Conservation (phyloP, 2,329 filamentous ascomycete genomes). For the Cordyceps cicadae region DNA sequence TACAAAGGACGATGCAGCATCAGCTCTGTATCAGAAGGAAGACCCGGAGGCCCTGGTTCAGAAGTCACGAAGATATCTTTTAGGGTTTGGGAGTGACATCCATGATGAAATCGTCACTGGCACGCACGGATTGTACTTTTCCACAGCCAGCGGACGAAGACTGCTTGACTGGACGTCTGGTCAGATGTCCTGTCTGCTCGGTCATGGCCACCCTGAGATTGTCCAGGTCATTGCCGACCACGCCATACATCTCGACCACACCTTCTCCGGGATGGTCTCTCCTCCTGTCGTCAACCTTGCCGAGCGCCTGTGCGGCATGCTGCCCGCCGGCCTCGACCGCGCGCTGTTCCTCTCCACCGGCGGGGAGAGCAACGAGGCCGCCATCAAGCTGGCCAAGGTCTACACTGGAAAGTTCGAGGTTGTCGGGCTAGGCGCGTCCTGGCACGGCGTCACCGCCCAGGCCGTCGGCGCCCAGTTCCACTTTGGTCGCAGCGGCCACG, state of each 20-base stretch:
- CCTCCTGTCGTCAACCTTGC: constrained; percentile 48
- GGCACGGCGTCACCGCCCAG: constrained; percentile 52
- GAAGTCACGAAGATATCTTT: constrained; percentile 19
- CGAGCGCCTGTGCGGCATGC: constrained; percentile 38
- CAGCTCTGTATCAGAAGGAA: constrained; percentile 18
- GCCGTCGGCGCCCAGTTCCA: constrained; percentile 48
- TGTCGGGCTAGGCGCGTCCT: constrained; percentile 49
- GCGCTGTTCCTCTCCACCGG: constrained; percentile 52
- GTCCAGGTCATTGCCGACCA: constrained; percentile 42
- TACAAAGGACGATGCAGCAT: constrained; percentile 11
- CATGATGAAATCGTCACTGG: constrained; percentile 32
- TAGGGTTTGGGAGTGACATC: constrained; percentile 21
- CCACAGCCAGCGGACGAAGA: constrained; percentile 34
- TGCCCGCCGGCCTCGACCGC: constrained; percentile 43
- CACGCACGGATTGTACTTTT: constrained; percentile 36
- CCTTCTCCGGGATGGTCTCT: constrained; percentile 51
- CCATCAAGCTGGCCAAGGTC: constrained; percentile 56
- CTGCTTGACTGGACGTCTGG: constrained; percentile 54
- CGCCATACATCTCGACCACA: constrained; percentile 46
- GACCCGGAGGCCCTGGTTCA: constrained; percentile 16
- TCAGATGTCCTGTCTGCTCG: constrained; percentile 52
- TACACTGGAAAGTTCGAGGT: constrained; percentile 59
- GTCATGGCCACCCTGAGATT: constrained; percentile 50
- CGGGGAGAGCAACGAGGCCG: constrained; percentile 51
- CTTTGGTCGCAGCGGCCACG: constrained; percentile 41